These are phyloP conservation scores for Citrullus colocynthis DNA, from an alignment of 306 rosid species.

Conservation along the genomic window DNA sequence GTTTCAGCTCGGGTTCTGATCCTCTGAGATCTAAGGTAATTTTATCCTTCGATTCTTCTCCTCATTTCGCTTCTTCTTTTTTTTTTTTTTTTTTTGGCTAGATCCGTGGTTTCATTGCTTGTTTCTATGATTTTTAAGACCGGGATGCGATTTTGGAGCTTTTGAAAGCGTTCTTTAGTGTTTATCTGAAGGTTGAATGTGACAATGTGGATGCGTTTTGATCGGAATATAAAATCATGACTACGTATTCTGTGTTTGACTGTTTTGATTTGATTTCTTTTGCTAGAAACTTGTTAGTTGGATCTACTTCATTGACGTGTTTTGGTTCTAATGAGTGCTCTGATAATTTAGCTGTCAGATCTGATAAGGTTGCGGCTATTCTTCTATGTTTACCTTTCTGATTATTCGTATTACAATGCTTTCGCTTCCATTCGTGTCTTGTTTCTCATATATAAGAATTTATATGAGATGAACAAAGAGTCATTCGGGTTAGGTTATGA, in stretches of 20 bases:
- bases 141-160: not conserved
- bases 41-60: not conserved
- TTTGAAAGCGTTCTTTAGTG: not conserved
- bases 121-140: not conserved
- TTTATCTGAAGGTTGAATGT: not conserved
- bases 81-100: not conserved
- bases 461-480: not conserved
- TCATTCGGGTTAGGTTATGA: not conserved
- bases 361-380: not conserved
- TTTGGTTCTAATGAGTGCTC: not conserved
- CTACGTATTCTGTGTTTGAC: not conserved
- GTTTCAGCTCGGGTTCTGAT: not conserved
- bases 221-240: not conserved
- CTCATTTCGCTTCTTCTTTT: not conserved
- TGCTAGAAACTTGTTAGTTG: not conserved
- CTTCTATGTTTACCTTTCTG: not conserved
- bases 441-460: not conserved
- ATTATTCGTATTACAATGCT: not conserved
- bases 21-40: not conserved
- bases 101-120: not conserved
- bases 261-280: not conserved
- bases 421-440: not conserved
- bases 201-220: not conserved
- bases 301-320: not conserved
- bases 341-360: not conserved